Base-by-base conservation (phyloP, 176 grass and related monocot genomes). In the Coix lacrymajobi region DNA sequence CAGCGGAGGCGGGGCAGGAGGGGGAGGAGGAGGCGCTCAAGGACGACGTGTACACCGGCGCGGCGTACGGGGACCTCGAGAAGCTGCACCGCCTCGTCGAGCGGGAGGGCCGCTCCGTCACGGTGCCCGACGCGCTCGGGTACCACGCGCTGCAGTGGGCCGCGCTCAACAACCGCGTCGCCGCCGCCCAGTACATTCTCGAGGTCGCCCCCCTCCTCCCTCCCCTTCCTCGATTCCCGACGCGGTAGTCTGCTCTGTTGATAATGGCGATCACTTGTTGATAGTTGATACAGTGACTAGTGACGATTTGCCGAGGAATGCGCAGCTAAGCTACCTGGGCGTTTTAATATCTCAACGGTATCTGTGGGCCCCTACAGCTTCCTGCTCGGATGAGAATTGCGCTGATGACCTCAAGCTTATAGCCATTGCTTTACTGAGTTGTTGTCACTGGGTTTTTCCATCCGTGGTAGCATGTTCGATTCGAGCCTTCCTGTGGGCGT, bases 61-160 rank as follows among this genome's bases (percentile, higher is more conserved):
- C 95, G 20, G 92, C 92, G 0, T 97, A 97, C 76, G 92, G 92
- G 57, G 95, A 94, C 91, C 85, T 97, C 48, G 95, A 97, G 90
- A 97, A 94, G 83, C 92, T 97, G 65, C 95, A 92, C 68, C 66
- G 88, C 56, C 88, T 97, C 26, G 90, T 97, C 54, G 92, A 94
- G 86, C 80, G 48, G 40, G 95, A 94, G 85, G 95, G 92, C 32
- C 65, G 78, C 62, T 89, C 95, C 10, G 88, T 97, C 6, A 83
- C 85, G 34, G 88, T 88, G 74, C 90, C 81, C 69, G 95, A 97
- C 60, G 90, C 68, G 66, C 88, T 86, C 11, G 95, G 92, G 8
- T 92, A 97, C 87, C 85, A 92, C 73, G 95, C 95, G 40, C 90
- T 97, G 78, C 92, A 97, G 84, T 94, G 92, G 95, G 95, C 95